Conservation (phyloP, 768 basidiomycete species). For the Amanita pallidorosea region DNA sequence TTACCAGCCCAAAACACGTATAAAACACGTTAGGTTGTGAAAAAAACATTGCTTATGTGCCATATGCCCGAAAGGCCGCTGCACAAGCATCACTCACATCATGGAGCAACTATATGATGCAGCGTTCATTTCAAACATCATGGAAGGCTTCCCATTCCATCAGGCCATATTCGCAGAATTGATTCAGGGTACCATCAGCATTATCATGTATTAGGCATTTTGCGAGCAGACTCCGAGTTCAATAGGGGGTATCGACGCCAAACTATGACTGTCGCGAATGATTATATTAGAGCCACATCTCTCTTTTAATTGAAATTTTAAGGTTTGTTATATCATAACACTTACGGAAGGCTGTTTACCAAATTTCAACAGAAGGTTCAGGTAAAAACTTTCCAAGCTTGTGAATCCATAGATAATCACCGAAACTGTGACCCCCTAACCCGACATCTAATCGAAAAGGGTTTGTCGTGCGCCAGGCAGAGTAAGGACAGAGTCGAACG, state of each 20-base stretch:
- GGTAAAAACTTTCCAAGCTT: slow-evolving; percentile 71
- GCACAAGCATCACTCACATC: slow-evolving; percentile 55
- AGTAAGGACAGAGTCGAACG: background rate
- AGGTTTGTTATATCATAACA: background rate
- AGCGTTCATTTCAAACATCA: slow-evolving; percentile 26
- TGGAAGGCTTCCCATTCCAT: slow-evolving; percentile 23
- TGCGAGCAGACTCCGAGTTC: slow-evolving; percentile 41
- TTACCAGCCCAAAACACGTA: slow-evolving; percentile 40
- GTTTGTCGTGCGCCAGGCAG: slow-evolving; percentile 27
- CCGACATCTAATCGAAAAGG: slow-evolving; percentile 45
- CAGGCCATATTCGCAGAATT: slow-evolving; percentile 35
- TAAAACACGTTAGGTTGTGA: background rate
- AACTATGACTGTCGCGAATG: slow-evolving; percentile 37
- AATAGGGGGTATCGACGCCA: slow-evolving; percentile 25
- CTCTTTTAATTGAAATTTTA: too few relatives aligned
- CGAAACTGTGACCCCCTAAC: slow-evolving; percentile 53
- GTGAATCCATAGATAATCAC: too few relatives aligned
- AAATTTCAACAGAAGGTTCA: slow-evolving; percentile 36
- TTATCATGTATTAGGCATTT: slow-evolving; percentile 51
- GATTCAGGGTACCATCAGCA: slow-evolving; percentile 41
- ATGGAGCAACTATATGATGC: slow-evolving; percentile 61
- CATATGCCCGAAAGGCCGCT: slow-evolving; percentile 49
- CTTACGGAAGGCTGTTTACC: slow-evolving; percentile 23
- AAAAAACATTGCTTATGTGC: slow-evolving; percentile 30
- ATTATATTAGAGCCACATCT: background rate